A percentile compares a stretch with the other conserved stretches of the same genome.
These are phyloP conservation scores for Aspergillus latus DNA, from an alignment of 2,329 filamentous ascomycete genomes.

Conservation along the genomic window DNA sequence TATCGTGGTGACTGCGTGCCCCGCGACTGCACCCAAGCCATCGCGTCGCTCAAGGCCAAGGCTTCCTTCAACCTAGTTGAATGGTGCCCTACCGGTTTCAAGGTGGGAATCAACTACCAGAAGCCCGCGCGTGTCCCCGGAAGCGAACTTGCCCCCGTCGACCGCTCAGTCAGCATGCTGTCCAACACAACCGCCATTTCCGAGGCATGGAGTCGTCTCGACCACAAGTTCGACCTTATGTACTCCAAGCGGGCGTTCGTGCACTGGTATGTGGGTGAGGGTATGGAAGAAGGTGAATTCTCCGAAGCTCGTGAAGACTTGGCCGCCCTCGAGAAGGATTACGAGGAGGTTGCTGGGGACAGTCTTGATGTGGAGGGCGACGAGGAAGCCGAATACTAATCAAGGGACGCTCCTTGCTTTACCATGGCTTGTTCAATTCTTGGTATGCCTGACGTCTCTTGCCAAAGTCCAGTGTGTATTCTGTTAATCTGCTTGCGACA, in stretches of 20 bases:
- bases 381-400: conserved; percentile 38
- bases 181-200: conserved; percentile 67
- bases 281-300: conserved; percentile 92
- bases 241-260: conserved; percentile 69
- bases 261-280: conserved; percentile 80
- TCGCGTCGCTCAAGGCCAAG: conserved; percentile 64
- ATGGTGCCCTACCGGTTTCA: conserved; percentile 70
- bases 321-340: conserved; percentile 81
- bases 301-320: conserved; percentile 83
- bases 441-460: conserved; percentile 20
- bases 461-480: conserved; percentile 16
- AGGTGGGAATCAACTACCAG: conserved; percentile 68
- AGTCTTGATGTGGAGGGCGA: conserved; percentile 63
- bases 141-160: conserved; percentile 55
- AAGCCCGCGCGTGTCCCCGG: conserved; percentile 55
- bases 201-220: conserved; percentile 64
- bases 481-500: conserved; percentile 24
- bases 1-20: conserved; percentile 67
- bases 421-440: conserved; percentile 19
- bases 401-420: neutral
- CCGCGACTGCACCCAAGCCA: conserved; percentile 60
- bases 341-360: conserved; percentile 79
- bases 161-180: conserved; percentile 61
- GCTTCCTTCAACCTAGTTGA: conserved; percentile 65
- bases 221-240: conserved; percentile 70